Evolutionary conservation across 495 filamentous ascomycete species (phyloP).

Genomic region (Penicillium simplicissimum): DNA sequence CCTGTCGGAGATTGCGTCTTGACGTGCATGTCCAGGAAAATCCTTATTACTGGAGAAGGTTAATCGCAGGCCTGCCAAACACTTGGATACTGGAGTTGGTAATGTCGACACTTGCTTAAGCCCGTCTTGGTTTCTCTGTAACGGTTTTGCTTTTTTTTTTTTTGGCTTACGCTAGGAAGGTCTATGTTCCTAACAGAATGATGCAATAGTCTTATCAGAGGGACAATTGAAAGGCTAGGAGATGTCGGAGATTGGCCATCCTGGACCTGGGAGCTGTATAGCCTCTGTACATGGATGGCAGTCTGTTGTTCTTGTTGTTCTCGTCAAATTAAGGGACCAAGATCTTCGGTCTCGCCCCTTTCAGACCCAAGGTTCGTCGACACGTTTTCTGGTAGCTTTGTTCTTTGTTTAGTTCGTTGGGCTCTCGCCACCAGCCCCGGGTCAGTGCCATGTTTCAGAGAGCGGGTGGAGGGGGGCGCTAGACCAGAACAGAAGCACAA

Average conservation of each 20-base stretch:
- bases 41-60: not conserved
- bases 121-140: not conserved
- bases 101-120: not conserved
- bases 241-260: not conserved
- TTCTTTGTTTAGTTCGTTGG: not conserved
- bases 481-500: not conserved
- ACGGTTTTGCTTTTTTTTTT: not conserved
- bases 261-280: not conserved
- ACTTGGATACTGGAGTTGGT: not conserved
- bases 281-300: not conserved
- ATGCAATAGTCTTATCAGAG: not conserved
- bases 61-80: not conserved
- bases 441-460: constrained; percentile 8
- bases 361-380: not conserved
- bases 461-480: not conserved
- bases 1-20: not conserved
- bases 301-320: not conserved
- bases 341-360: not conserved
- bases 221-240: not conserved
- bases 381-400: not conserved
- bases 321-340: not conserved
- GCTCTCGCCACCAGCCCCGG: not conserved
- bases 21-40: not conserved
- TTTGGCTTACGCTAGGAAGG: not conserved
- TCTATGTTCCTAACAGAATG: not conserved